Base-by-base conservation (phyloP, 257 asterid species). In the Ehretia macrophylla region DNA sequence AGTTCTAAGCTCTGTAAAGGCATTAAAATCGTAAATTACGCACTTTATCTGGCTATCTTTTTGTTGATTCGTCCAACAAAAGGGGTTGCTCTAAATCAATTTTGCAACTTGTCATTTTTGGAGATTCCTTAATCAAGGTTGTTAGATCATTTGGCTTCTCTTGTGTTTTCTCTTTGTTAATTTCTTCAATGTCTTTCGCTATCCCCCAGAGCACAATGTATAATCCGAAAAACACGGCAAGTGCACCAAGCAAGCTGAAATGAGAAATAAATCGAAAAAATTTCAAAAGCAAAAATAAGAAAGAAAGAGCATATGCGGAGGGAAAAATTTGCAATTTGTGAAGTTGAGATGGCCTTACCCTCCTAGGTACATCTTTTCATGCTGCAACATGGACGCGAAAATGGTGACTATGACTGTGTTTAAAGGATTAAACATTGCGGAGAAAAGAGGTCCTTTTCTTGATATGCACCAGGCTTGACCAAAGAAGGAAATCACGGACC, bases 201-300 rank as follows among this genome's bases (percentile, higher is more conserved):
- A 86, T 83, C 5, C 91, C 97, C 95, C 94, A 89, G 8, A 86
- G 55, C 70, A 84, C 91, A 37, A 77, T 64, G 52, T 89, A 86
- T 14, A 89, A 67, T 55, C 95, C 97, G 55, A 74, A 55, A 45
- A 84, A 75, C 66, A 81, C 95, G 46, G 81, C 84, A 60, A 77
- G 5, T 71, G 84, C 83, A 49, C 95, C 95, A 10, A 67, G 20
- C 68, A 83, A 27, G 60, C 97, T 88, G 76, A 60, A 54, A 59
- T 40, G 11, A 42, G 40, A 48, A 18, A 54, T 3, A 17, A n/a
- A n/a, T n/a, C n/a, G n/a, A n/a, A n/a, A n/a, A n/a, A n/a, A n/a
- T n/a, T n/a, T n/a, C n/a, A n/a, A n/a, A 27, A 27, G 35, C 6
- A 27, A 27, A 27, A 27, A 27, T 27, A 6, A 27, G 35, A 27